Percentiles rank a stretch among this genome's conserved stretches.
Evolutionary conservation across 1,284 basidiomycete species (phyloP).

Genomic region (Cutaneotrichosporon curvatum): DNA sequence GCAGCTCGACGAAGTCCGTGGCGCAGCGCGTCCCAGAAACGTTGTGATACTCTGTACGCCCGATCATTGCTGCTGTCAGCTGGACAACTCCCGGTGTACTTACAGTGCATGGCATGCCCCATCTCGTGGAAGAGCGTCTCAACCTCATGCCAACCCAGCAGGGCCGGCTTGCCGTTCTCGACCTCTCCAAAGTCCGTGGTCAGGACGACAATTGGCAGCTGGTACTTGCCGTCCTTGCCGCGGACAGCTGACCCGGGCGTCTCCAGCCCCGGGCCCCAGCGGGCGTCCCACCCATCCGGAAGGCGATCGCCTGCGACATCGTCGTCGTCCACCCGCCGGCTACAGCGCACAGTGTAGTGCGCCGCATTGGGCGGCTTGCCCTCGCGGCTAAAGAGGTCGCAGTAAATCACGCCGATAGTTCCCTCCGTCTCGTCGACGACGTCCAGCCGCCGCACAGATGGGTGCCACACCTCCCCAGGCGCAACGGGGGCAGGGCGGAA

Average conservation of each 20-base stretch:
- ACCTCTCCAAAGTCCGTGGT: slow-evolving; percentile 74
- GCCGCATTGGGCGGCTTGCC: slow-evolving; percentile 48
- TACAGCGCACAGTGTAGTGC: slow-evolving; percentile 96
- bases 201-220: slow-evolving; percentile 85
- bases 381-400: slow-evolving; percentile 51
- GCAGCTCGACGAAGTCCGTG: slow-evolving; percentile 96
- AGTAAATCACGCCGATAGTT: slow-evolving; percentile 86
- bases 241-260: slow-evolving; percentile 33
- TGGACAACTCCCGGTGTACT: slow-evolving; percentile 48
- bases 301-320: slow-evolving; percentile 61
- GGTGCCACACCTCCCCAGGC: slow-evolving; percentile 81
- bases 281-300: slow-evolving; percentile 33
- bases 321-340: slow-evolving; percentile 82
- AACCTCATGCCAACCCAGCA: slow-evolving; percentile 88
- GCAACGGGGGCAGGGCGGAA: slow-evolving; percentile 58
- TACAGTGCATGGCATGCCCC: slow-evolving; percentile 99
- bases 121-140: slow-evolving; percentile 96
- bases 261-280: slow-evolving; percentile 36
- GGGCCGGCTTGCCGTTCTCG: slow-evolving; percentile 57
- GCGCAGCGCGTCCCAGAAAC: slow-evolving; percentile 97
- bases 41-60: slow-evolving; percentile 94
- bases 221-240: slow-evolving; percentile 63
- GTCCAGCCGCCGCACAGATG: slow-evolving; percentile 81
- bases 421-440: slow-evolving; percentile 75
- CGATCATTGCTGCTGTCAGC: slow-evolving; percentile 70